Evolutionary conservation across 2,329 filamentous ascomycete genomes (phyloP).

Genomic region (Phialophora expanda): DNA sequence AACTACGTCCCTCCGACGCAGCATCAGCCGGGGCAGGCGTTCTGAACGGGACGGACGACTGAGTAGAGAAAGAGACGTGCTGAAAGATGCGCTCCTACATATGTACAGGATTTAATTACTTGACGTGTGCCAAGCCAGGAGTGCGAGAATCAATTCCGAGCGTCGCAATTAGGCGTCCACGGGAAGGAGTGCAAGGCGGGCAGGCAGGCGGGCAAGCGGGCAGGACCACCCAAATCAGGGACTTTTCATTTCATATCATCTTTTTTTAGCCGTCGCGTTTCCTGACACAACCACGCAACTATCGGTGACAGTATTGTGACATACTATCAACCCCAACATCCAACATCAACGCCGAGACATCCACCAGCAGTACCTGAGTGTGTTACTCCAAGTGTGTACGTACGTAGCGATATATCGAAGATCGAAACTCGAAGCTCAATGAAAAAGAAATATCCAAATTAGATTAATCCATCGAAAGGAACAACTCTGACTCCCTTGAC

Average conservation of each 20-base stretch:
- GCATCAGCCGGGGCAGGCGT: conserved; percentile 29
- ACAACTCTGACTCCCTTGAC: too few species aligned
- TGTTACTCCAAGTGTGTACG: not conserved
- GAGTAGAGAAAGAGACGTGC: not conserved
- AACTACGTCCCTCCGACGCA: conserved; percentile 60
- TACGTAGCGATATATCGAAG: not conserved
- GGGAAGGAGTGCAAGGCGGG: not conserved
- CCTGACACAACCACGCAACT: not conserved
- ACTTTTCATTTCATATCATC: not conserved
- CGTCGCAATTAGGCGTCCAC: not conserved
- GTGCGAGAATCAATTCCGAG: not conserved
- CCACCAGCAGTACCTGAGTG: not conserved
- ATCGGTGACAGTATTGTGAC: not conserved
- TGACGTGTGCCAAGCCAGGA: not conserved
- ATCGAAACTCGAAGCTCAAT: not conserved
- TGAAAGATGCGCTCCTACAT: not conserved
- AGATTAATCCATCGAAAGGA: too few species aligned
- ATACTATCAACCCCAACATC: not conserved
- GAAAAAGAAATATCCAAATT: not conserved
- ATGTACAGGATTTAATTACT: conserved; percentile 8
- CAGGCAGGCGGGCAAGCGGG: not conserved
- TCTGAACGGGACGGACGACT: conserved; percentile 9
- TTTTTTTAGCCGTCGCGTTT: not conserved
- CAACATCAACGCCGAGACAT: not conserved
- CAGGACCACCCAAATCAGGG: not conserved